phyloP scores from a whole-genome alignment of 257 asterid genomes.

The Nicotiana knightiana region DNA sequence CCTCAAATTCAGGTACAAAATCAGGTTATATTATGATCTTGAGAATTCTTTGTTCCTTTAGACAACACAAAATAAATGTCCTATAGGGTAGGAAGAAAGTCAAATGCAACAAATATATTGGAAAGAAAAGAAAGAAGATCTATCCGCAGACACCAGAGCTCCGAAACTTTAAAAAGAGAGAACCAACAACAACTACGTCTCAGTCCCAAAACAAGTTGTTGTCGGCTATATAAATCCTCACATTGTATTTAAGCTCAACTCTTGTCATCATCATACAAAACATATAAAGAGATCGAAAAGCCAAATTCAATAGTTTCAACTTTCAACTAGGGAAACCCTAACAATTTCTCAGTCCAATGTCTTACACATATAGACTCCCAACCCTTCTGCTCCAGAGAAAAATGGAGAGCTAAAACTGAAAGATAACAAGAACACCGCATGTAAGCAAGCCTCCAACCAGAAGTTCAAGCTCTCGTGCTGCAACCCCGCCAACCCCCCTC shows the following conservation, averaged over 20 bases:
- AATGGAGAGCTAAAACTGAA: background rate
- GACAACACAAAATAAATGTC: background rate
- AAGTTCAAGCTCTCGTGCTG: background rate
- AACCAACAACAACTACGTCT: background rate
- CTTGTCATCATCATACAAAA: too few species aligned
- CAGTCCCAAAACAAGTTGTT: too few species aligned
- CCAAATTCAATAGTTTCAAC: too few species aligned
- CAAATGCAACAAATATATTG: background rate
- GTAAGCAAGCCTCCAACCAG: background rate
- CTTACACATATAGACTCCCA: background rate
- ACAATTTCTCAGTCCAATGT: background rate
- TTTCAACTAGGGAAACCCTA: background rate
- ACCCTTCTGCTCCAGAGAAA: background rate
- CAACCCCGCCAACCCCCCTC: background rate
- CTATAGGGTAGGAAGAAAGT: background rate
- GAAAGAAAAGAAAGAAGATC: background rate
- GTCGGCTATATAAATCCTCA: too few species aligned
- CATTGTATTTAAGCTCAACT: too few species aligned
- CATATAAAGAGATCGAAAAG: too few species aligned
- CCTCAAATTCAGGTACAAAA: background rate
- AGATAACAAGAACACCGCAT: background rate
- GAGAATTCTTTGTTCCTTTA: background rate
- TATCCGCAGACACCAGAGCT: background rate
- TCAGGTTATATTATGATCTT: background rate
- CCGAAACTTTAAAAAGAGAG: background rate